Base-by-base conservation (phyloP, 805 yeast genomes). In the Lachancea nothofagi region DNA sequence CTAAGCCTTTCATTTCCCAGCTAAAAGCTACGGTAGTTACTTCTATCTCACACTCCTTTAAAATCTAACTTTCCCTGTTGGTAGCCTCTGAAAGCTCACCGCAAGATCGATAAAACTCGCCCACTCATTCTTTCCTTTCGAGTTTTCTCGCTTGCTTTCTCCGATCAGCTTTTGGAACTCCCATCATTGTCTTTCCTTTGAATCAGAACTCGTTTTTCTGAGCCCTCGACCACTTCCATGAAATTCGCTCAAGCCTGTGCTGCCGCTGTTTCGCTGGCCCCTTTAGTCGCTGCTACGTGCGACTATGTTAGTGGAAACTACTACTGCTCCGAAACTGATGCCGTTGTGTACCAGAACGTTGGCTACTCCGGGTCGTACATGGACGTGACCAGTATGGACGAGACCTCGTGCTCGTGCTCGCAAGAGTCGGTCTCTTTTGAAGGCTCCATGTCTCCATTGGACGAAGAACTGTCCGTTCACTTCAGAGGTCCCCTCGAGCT, bases 281-380 rank as follows among this genome's bases (percentile, higher is more conserved):
- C 66, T n/a, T 36, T 49, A 14, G 45, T 61, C 28, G 47, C 54
- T 24, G 70, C 71, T 29, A 65, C 67, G 33, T 76, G 82, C 56
- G 50, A 66, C 32, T 59, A 63, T 45, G 72, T 70, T 29, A 73
- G 65, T 48, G 96, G 96, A 51, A 86, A 86, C 71, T 82, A 80
- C 72, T 89, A 83, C 77, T 88, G 97, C 69, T 65, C 75, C 49
- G 65, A 76, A 48, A 84, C 84, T 38, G 55, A 66, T 46, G 89
- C 85, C 46, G 71, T 85, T 45, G 67, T 70, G 43, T 86, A 83
- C 71, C 49, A 70, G 33, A 78, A 78, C 51, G 75, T 93, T 43
- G 97, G 97, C 25, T 86, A 72, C 64, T 74, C 93, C 17, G 96
- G 97, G 51, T 66, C 88, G 17, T 93, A 85, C 70, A 55, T 69